Percentiles rank a stretch among this genome's conserved stretches.
Evolutionary conservation across 768 basidiomycete genomes (phyloP).

Genomic region (Sarcomyxa edulis): DNA sequence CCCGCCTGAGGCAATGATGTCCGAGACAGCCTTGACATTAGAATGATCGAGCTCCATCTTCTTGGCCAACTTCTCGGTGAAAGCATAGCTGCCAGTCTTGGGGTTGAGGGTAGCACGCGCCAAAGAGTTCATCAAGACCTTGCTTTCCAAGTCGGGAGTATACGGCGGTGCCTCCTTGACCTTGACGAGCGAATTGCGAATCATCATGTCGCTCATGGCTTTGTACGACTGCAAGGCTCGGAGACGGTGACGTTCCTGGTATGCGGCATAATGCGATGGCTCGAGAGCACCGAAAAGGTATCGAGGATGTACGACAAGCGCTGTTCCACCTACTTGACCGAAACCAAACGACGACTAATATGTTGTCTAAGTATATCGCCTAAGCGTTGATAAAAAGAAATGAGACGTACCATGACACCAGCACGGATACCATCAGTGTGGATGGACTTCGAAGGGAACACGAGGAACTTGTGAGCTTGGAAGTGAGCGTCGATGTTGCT

Average conservation of each 20-base stretch:
- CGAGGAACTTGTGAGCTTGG: slow-evolving; percentile 80
- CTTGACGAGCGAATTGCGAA: slow-evolving; percentile 86
- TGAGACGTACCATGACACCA: slow-evolving; percentile 70
- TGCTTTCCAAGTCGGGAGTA: slow-evolving; percentile 75
- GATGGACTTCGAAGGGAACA: slow-evolving; percentile 98
- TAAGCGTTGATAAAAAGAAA: neutral
- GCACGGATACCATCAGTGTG: slow-evolving; percentile 90
- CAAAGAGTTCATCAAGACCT: slow-evolving; percentile 87
- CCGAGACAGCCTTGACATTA: slow-evolving; percentile 63
- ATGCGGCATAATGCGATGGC: slow-evolving; percentile 71
- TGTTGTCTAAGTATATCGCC: neutral
- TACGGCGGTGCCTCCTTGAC: slow-evolving; percentile 95
- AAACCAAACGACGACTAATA: slow-evolving; percentile 92
- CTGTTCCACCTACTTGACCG: slow-evolving; percentile 96
- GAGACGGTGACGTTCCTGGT: slow-evolving; percentile 60
- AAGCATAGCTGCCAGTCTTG: slow-evolving; percentile 86
- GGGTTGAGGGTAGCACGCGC: slow-evolving; percentile 77
- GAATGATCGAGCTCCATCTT: slow-evolving; percentile 49
- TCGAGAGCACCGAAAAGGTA: slow-evolving; percentile 85
- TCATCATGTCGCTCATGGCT: slow-evolving; percentile 95
- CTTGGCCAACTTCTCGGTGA: slow-evolving; percentile 57
- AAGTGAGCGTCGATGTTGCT: slow-evolving; percentile 94
- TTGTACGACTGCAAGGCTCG: slow-evolving; percentile 77
- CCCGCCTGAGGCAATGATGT: slow-evolving; percentile 37
- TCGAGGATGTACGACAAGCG: slow-evolving; percentile 84